Percentiles rank a stretch among this genome's conserved stretches.
Conservation (phyloP, 208 protist genomes). For the Wallacemonas rigidus region DNA sequence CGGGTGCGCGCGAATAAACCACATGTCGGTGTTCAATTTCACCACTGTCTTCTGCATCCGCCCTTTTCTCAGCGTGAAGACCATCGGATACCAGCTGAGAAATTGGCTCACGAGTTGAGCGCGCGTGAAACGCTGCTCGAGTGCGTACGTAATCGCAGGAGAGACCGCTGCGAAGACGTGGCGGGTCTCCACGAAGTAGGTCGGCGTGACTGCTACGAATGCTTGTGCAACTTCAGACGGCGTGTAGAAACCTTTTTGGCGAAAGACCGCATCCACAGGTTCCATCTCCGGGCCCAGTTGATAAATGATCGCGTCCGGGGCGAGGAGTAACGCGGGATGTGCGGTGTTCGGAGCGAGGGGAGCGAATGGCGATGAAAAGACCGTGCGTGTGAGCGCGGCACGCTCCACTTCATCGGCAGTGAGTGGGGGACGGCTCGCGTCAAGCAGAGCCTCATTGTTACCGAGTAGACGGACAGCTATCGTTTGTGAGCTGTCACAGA, state of each 20-base stretch:
- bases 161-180: constrained; percentile 51
- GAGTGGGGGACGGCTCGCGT: constrained; percentile 41
- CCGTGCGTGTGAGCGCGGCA: constrained; percentile 36
- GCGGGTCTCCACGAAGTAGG: constrained; percentile 74
- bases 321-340: constrained; percentile 44
- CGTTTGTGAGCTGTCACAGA: neutral
- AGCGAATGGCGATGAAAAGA: constrained; percentile 1
- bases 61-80: constrained; percentile 51
- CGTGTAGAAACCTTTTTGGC: constrained; percentile 66
- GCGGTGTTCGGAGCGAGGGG: constrained; percentile 19
- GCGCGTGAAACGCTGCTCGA: constrained; percentile 33
- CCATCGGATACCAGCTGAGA: constrained; percentile 77
- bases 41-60: constrained; percentile 52
- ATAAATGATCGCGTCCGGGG: constrained; percentile 44
- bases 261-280: constrained; percentile 60
- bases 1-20: constrained; percentile 80
- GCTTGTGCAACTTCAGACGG: constrained; percentile 74
- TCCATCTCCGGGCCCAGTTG: constrained; percentile 59
- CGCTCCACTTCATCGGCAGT: constrained; percentile 50
- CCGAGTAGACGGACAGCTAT: neutral
- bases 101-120: constrained; percentile 25
- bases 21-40: constrained; percentile 73
- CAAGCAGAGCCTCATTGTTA: constrained; percentile 14
- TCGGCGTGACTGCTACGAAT: constrained; percentile 70
- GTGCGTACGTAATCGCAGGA: constrained; percentile 31